Base-by-base conservation (phyloP, 306 rosid genomes). In the Prunus kanzakura region DNA sequence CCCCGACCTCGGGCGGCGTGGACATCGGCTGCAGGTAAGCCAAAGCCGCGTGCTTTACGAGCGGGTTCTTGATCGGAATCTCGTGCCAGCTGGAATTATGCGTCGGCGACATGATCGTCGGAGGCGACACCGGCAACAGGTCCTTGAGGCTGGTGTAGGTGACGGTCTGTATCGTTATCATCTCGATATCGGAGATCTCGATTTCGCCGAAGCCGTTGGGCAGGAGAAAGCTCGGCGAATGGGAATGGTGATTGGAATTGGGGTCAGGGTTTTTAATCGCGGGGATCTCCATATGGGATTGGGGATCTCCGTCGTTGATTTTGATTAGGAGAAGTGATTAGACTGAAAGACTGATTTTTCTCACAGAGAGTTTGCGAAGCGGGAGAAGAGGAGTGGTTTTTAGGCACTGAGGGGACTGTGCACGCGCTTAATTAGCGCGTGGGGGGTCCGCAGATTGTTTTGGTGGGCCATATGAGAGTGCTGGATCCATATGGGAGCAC, bases 31-130 rank as follows among this genome's bases (percentile, higher is more conserved):
- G 87, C 11, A 92, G 89, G 66, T 92, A 92, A 14, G 93, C 88
- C 49, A 88, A 30, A 14, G 92, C 96, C 11, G 97, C 97, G n/a
- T 86, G 88, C 72, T 88, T 90, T 6, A 92, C 85, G 1, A 92
- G 86, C 0, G 86, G 92, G 22, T 92, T 90, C 77, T 87, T 88
- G 77, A 90, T 84, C 12, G 88, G 87, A 71, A 90, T 67, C 78
- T 90, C 85, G 71, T 81, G 30, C 89, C 89, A 85, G 82, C 85
- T 86, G 2, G 84, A 72, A 56, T 73, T 75, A 19, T 15, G 52
- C 3, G 74, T n/a, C 46, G 84, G 80, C 8, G 87, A 50, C 69
- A 64, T 1, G 70, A 25, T 8, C 3, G 76, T 8, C 74, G 82
- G 25, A 1, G 79, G 65, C 10, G 83, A 67, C 1, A 73, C n/a